Evolutionary conservation across 164 flowering plant species (phyloP).

Genomic region (Aristolochia fimbriata): DNA sequence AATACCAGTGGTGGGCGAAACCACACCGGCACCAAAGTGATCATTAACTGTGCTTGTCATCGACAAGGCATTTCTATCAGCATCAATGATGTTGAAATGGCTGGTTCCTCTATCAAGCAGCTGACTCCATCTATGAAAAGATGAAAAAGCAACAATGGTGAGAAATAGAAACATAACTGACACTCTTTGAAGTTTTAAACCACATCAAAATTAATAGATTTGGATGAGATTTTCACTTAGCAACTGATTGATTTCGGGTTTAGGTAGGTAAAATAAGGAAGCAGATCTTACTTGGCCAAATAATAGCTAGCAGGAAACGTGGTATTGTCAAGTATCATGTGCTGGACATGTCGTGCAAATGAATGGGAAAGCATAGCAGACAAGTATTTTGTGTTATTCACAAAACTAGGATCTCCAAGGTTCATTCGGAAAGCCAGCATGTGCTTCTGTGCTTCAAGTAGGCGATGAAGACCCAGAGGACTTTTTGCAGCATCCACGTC

Average conservation of each 20-base stretch:
- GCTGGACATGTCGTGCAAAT: conserved; percentile 43
- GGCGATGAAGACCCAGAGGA: conserved; percentile 62
- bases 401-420: conserved; percentile 82
- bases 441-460: conserved; percentile 83
- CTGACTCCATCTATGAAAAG: conserved; percentile 63
- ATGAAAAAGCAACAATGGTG: background rate
- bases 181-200: no score
- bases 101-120: conserved; percentile 86
- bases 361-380: conserved; percentile 67
- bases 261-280: background rate
- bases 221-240: no score
- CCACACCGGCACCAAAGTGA: conserved; percentile 58
- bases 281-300: conserved; percentile 36
- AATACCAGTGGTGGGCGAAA: conserved; percentile 84
- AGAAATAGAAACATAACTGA: no score
- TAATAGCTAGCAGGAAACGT: conserved; percentile 82
- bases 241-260: no score
- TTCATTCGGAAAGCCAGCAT: conserved; percentile 84
- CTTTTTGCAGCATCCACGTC: conserved; percentile 38
- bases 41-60: conserved; percentile 81
- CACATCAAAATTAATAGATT: no score
- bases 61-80: conserved; percentile 85
- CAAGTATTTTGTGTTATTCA: conserved; percentile 22
- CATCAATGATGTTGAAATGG: conserved; percentile 83
- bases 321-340: conserved; percentile 67